phyloP scores from a whole-genome alignment of 2,329 filamentous ascomycete genomes.

The Boeremia lycopersici region DNA sequence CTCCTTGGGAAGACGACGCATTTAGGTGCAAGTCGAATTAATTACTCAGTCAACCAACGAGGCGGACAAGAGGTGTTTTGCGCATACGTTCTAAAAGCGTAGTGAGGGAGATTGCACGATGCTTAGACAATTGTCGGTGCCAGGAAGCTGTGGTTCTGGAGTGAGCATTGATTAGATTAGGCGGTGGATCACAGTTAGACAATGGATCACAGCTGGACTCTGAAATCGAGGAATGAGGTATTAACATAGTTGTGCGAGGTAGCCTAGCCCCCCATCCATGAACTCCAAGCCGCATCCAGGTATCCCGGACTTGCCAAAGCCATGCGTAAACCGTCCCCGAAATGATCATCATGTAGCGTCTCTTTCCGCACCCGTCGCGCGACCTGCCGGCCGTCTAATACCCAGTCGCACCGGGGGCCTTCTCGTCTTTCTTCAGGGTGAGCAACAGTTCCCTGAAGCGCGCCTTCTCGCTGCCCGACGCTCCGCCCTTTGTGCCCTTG shows the following conservation, averaged over 20 bases:
- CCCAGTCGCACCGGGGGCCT: slow-evolving; percentile 67
- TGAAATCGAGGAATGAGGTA: slow-evolving; percentile 7
- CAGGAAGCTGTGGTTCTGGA: no score
- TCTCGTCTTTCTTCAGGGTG: slow-evolving; percentile 91
- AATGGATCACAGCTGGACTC: neutral
- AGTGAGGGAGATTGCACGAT: no score
- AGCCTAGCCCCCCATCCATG: slow-evolving; percentile 27
- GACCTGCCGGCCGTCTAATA: slow-evolving; percentile 26
- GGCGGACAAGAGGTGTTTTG: no score
- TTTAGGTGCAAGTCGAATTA: no score
- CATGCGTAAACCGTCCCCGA: slow-evolving; percentile 17
- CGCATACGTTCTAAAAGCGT: no score
- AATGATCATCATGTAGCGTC: slow-evolving; percentile 16
- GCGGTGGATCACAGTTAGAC: neutral
- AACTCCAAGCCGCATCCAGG: slow-evolving; percentile 27
- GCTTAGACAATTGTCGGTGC: no score
- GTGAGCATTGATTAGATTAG: no score
- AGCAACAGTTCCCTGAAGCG: slow-evolving; percentile 90
- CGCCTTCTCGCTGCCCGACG: slow-evolving; percentile 90
- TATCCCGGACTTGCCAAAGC: slow-evolving; percentile 18
- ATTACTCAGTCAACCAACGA: no score
- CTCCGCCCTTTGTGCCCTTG: slow-evolving; percentile 86
- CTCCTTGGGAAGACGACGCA: no score
- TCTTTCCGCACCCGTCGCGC: neutral
- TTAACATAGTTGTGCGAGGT: slow-evolving; percentile 34